Evolutionary conservation across 2,329 filamentous ascomycete genomes (phyloP).

Genomic region (Didymella keratinophila): DNA sequence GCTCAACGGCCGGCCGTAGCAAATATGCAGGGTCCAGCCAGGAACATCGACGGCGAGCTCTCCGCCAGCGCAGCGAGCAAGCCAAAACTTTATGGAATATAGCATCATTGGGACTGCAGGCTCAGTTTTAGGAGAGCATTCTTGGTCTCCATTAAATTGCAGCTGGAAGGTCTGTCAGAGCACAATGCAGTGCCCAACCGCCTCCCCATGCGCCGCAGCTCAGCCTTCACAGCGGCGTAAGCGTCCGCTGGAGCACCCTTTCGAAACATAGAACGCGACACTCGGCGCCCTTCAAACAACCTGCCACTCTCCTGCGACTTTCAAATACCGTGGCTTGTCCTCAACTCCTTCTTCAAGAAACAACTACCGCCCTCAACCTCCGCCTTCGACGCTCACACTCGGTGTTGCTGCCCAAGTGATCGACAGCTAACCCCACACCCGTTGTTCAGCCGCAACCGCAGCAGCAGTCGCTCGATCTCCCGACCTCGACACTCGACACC

Average conservation of each 20-base stretch:
- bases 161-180: background rate
- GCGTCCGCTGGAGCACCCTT: slow-evolving; percentile 30
- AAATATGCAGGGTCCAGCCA: slow-evolving; percentile 35
- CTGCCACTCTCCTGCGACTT: slow-evolving; percentile 18
- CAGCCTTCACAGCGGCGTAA: slow-evolving; percentile 30
- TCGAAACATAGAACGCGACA: slow-evolving; percentile 37
- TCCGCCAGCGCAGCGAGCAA: background rate
- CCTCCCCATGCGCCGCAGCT: slow-evolving; percentile 19
- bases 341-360: background rate
- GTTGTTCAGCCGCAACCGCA: slow-evolving; percentile 22
- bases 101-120: no score
- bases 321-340: slow-evolving; percentile 1
- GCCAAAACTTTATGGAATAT: no score
- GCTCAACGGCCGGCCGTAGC: slow-evolving; percentile 23
- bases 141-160: no score
- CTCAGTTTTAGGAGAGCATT: no score
- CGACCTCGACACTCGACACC: background rate
- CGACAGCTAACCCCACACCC: slow-evolving; percentile 20
- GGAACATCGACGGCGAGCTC: background rate
- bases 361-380: background rate
- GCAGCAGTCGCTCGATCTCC: background rate
- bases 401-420: slow-evolving; percentile 22
- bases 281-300: slow-evolving; percentile 30
- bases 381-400: background rate
- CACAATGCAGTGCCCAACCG: slow-evolving; percentile 8